Percentiles rank a stretch among this genome's conserved stretches.
phyloP scores from a whole-genome alignment of 371 early-diverging fungal species.

The Gilbertella persicaria region DNA sequence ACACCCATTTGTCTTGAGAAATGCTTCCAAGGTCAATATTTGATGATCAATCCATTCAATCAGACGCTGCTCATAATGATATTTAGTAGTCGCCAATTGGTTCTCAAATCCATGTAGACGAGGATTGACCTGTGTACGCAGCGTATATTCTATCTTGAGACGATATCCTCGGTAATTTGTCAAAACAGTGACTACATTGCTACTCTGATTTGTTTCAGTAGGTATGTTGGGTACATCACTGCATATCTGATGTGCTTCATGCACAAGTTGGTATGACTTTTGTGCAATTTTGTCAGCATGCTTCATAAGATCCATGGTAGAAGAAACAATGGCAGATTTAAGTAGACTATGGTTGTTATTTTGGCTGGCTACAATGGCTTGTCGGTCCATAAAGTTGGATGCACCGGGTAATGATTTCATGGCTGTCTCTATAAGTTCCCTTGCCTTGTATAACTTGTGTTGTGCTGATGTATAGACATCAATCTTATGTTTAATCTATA shows the following conservation, averaged over 20 bases:
- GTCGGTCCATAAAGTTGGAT: slow-evolving; percentile 37
- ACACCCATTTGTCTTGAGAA: slow-evolving; percentile 36
- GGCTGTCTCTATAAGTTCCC: slow-evolving; percentile 41
- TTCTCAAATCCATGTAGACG: slow-evolving; percentile 34
- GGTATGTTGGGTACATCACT: slow-evolving; percentile 35
- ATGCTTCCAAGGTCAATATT: slow-evolving; percentile 33
- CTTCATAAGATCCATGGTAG: slow-evolving; percentile 9
- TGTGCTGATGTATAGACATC: slow-evolving; percentile 31
- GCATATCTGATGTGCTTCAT: slow-evolving; percentile 28
- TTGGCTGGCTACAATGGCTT: slow-evolving; percentile 21
- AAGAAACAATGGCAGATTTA: slow-evolving; percentile 2
- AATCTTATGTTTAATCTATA: slow-evolving; percentile 33
- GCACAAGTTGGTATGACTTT: slow-evolving; percentile 23
- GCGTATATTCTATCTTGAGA: slow-evolving; percentile 39
- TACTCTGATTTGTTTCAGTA: slow-evolving; percentile 4
- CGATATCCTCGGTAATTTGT: slow-evolving; percentile 39
- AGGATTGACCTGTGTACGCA: slow-evolving; percentile 45
- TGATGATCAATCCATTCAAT: slow-evolving; percentile 53
- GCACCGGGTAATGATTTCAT: slow-evolving; percentile 50
- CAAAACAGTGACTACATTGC: slow-evolving; percentile 17
- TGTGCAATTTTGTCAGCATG: slow-evolving; percentile 32
- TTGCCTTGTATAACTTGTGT: slow-evolving; percentile 34
- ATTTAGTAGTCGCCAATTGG: slow-evolving; percentile 30
- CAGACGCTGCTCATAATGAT: slow-evolving; percentile 38
- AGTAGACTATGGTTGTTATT: slow-evolving; percentile 6